phyloP scores from a whole-genome alignment of 257 asterid genomes.

The Lithospermum erythrorhizon region DNA sequence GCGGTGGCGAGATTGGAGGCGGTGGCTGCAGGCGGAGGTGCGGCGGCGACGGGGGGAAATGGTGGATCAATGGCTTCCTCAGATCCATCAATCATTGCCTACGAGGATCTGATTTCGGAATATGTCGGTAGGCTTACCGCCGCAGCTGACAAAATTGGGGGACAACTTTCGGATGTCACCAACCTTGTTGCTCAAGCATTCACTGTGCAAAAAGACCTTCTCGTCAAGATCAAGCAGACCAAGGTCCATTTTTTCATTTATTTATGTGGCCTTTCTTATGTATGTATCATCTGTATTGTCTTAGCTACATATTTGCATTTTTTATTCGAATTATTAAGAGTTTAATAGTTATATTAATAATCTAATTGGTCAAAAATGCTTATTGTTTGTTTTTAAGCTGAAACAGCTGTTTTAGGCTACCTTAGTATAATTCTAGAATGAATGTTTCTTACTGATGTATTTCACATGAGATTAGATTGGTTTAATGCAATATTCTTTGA shows the following conservation, averaged over 20 bases:
- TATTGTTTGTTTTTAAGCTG: no score
- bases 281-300: no score
- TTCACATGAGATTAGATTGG: no score
- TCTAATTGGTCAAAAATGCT: no score
- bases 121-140: constrained; percentile 38
- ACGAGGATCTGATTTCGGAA: constrained; percentile 60
- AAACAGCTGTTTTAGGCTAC: no score
- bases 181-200: constrained; percentile 59
- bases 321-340: no score
- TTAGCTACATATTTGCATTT: no score
- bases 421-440: no score
- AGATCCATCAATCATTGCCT: constrained; percentile 83
- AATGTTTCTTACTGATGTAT: no score
- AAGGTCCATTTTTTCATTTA: constrained; percentile 33
- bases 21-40: constrained; percentile 39
- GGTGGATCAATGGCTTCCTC: constrained; percentile 2
- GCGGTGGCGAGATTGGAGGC: constrained; percentile 86
- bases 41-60: constrained; percentile 22
- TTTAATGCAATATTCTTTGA: neutral
- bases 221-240: constrained; percentile 53
- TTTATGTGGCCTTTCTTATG: no score
- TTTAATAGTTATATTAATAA: no score
- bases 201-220: constrained; percentile 65
- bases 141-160: constrained; percentile 87
- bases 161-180: constrained; percentile 60